Base-by-base conservation (phyloP, 495 filamentous ascomycete genomes). In the Apiosordaria backusii region DNA sequence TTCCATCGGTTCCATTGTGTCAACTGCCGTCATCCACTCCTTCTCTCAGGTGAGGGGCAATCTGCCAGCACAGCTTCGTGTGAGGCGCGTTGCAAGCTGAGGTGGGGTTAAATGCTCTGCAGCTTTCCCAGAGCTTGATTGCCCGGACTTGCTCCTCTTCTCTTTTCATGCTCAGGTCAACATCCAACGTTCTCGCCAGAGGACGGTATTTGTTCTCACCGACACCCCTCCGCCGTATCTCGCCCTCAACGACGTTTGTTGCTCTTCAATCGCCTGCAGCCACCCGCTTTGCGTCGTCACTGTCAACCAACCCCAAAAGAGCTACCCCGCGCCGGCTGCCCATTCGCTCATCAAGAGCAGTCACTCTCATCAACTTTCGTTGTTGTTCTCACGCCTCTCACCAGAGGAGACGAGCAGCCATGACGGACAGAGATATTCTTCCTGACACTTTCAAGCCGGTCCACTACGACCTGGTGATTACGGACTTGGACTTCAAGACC, bases 401-500 rank as follows among this genome's bases (percentile, higher is more conserved):
- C 57, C 54, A 26, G 53, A 64, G 66, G 62, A 57, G 65, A 23
- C 64, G 62, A 60, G 62, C 70, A 71, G 78, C 74, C 72, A 80
- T 84, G 79, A 73, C 78, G 25, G 84, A 84, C 73, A 77, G 84
- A 68, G 84, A 86, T 61, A 79, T 83, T 57, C 81, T 86, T 64
- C 82, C 78, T 27, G 76, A 74, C 68, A 89, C 87, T 71, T 86
- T 92, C 73, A 95, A 93, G 76, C 92, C 95, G 0, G 81, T 83
- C 65, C 90, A 97, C 76, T 99, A 99, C 79, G 82, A 87, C 72
- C 84, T 99, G 63, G 90, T 87, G 24, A 85, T 99, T 62, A 88
- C 82, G 74, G 89, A 93, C 67, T 75, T 99, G 64, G 88, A 97
- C 78, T 91, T 75, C 82, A 81, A 72, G 80, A 86, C 66, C 22